phyloP scores from a whole-genome alignment of 306 rosid genomes.

The Vigna trinervia region DNA sequence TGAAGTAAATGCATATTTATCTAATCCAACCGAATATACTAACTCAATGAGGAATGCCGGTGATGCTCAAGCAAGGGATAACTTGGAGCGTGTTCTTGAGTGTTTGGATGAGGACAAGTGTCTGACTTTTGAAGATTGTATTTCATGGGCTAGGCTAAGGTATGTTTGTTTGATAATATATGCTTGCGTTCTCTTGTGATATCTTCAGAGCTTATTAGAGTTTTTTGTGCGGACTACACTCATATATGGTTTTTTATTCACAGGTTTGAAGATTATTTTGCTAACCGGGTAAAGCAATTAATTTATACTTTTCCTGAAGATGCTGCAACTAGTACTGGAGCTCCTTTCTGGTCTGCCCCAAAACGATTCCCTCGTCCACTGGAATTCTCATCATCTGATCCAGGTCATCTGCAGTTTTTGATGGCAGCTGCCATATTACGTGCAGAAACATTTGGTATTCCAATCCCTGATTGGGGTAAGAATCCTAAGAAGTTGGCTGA shows the following conservation, averaged over 20 bases:
- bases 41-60: slow-evolving; percentile 77
- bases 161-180: slow-evolving; percentile 46
- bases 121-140: slow-evolving; percentile 80
- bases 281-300: slow-evolving; percentile 89
- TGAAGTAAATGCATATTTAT: slow-evolving; percentile 85
- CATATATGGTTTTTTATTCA: slow-evolving; percentile 12
- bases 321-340: slow-evolving; percentile 93
- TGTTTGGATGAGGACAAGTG: slow-evolving; percentile 91
- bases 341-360: slow-evolving; percentile 99
- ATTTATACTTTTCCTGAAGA: slow-evolving; percentile 93
- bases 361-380: slow-evolving; percentile 91
- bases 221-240: slow-evolving; percentile 14
- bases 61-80: slow-evolving; percentile 99
- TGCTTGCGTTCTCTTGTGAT: background rate
- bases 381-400: slow-evolving; percentile 79
- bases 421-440: slow-evolving; percentile 82
- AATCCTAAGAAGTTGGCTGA: slow-evolving; percentile 74
- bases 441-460: slow-evolving; percentile 92
- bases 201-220: slow-evolving; percentile 3
- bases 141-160: slow-evolving; percentile 92
- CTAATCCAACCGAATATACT: slow-evolving; percentile 83
- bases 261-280: slow-evolving; percentile 97
- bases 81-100: slow-evolving; percentile 90
- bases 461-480: slow-evolving; percentile 86
- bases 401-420: slow-evolving; percentile 74